phyloP scores from a whole-genome alignment of 768 basidiomycete species.

The Lentinula edodes region DNA sequence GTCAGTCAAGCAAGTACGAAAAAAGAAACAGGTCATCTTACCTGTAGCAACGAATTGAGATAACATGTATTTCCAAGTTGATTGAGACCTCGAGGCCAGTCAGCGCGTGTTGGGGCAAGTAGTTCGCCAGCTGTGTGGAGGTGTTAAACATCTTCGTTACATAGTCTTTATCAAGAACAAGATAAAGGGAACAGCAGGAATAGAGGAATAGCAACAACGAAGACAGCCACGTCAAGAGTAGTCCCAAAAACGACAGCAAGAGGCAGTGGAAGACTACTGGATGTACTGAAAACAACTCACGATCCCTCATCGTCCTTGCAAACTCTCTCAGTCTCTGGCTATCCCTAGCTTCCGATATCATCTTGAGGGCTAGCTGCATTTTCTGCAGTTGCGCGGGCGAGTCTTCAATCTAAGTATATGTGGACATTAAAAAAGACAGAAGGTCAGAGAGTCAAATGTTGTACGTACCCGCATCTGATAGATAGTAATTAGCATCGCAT shows the following conservation, averaged over 20 bases:
- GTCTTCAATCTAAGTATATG: slow-evolving; percentile 55
- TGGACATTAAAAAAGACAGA: slow-evolving; percentile 7
- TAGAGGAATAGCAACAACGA: background rate
- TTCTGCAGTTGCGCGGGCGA: slow-evolving; percentile 59
- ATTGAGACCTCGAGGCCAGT: slow-evolving; percentile 81
- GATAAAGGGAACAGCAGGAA: background rate
- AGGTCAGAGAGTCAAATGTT: background rate
- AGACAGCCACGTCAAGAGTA: background rate
- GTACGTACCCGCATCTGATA: slow-evolving; percentile 61
- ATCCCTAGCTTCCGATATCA: slow-evolving; percentile 71
- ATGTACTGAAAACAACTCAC: slow-evolving; percentile 40
- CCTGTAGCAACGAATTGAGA: slow-evolving; percentile 75
- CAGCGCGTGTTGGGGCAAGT: slow-evolving; percentile 44
- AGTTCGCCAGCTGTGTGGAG: slow-evolving; percentile 56
- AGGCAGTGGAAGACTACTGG: background rate
- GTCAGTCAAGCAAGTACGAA: background rate
- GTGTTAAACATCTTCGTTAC: background rate
- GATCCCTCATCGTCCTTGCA: slow-evolving; percentile 61
- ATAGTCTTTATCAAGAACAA: background rate
- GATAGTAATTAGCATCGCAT: slow-evolving; percentile 71
- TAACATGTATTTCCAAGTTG: slow-evolving; percentile 90
- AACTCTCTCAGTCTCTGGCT: slow-evolving; percentile 68
- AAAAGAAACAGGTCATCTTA: slow-evolving; percentile 17
- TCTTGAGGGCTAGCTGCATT: slow-evolving; percentile 65
- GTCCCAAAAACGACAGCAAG: background rate